phyloP scores from a whole-genome alignment of 2,329 filamentous ascomycete species.

The Blastomyces silverae region DNA sequence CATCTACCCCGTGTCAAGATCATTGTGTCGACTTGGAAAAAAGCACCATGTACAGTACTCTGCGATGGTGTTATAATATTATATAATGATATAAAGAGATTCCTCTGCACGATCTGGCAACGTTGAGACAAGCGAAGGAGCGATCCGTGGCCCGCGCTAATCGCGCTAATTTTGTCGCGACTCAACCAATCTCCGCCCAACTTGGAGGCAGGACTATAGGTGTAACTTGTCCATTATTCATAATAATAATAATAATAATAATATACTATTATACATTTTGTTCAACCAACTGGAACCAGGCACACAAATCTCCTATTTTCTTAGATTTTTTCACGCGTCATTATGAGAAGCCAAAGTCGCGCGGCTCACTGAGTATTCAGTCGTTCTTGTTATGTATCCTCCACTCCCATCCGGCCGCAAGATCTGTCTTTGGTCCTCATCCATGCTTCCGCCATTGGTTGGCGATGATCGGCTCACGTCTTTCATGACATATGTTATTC shows the following conservation, averaged over 20 bases:
- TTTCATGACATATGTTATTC: constrained; percentile 4
- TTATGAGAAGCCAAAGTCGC: not conserved
- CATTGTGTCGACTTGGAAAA: not conserved
- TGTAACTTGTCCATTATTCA: not conserved
- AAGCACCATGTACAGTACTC: not conserved
- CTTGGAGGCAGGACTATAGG: not conserved
- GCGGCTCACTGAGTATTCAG: constrained; percentile 10
- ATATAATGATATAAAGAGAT: not conserved
- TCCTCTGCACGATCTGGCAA: not conserved
- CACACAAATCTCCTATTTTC: not conserved
- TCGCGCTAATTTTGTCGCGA: not conserved
- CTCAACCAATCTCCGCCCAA: not conserved
- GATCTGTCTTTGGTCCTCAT: constrained; percentile 7
- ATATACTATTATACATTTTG: not conserved
- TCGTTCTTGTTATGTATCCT: constrained; percentile 2
- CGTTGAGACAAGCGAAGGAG: not conserved
- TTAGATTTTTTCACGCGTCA: not conserved
- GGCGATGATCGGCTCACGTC: constrained; percentile 6
- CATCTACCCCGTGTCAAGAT: not conserved
- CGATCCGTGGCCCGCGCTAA: not conserved
- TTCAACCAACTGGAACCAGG: not conserved
- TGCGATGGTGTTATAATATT: too few species aligned
- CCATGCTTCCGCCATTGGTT: constrained; percentile 1
- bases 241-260: not conserved
- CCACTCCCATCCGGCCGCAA: not conserved